Evolutionary conservation across 306 rosid genomes (phyloP), one percentile per base, ranked within the genome.

Genomic region (Quillaja saponaria): DNA sequence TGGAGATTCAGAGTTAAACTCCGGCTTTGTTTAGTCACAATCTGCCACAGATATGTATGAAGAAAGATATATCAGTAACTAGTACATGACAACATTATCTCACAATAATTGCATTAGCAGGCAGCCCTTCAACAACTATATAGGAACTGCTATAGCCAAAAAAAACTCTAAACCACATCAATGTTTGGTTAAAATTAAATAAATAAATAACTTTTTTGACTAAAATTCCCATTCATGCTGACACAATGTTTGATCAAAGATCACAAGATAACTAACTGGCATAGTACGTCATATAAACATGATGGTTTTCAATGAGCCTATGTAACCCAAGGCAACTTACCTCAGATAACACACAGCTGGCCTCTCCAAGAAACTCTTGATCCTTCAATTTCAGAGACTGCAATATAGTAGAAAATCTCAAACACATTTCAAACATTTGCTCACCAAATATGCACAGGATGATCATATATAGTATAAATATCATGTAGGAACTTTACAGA

Each of bases 311-410:
- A 66, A 49, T 3, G 40, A 41, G 14, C 11, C 6, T 41, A 41
- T 19, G 41, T 35, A 41, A 44, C 34, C 37, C 13, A 76, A 18
- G 40, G 63, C 17, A 10, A 16, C 75, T 76, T 50, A 88, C 96
- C 95, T 88, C 95, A 42, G 98, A 86, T 55, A 91, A 80, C 42
- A 41, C 72, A 72, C 98, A 88, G 61, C 47, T 75, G 17, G 90
- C 82, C 74, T 80, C 80, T 38, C 98, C 98, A 40, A 91, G 84
- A 74, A 91, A 91, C 0, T 91, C 95, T 66, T 91, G 96, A 75
- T 88, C 92, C 45, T 68, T 58, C 81, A 84, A 64, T 41, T 75
- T 81, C 74, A 91, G 69, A 25, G 71, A 51, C 97, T 91, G 78
- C 77, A 75, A 47, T 17, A 10, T 31, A 64, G 49, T 10, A 42